phyloP scores from a whole-genome alignment of 148 eudicot genomes.

The Tetragonia tetragonoides region DNA sequence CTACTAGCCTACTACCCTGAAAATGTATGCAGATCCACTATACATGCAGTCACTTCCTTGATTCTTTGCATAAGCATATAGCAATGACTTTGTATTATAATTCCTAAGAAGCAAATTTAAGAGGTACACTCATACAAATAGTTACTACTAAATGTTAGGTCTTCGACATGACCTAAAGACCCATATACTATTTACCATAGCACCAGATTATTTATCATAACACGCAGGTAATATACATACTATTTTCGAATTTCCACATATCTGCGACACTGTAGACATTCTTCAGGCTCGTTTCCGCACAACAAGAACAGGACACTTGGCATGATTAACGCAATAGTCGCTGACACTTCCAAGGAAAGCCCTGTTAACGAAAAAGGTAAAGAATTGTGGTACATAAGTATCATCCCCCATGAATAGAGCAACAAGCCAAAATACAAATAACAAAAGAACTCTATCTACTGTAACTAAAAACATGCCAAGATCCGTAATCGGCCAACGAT shows the following conservation, averaged over 20 bases:
- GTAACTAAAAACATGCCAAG: no score
- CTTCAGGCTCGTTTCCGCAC: constrained; percentile 28
- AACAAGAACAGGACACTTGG: constrained; percentile 39
- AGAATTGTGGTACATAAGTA: not conserved
- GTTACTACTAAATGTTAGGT: not conserved
- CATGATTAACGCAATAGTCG: constrained; percentile 31
- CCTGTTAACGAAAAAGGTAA: constrained; percentile 14
- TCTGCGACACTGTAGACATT: not conserved
- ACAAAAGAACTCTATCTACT: not conserved
- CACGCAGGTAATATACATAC: not conserved
- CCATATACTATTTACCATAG: not conserved
- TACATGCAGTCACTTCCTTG: no score
- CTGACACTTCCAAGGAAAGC: constrained; percentile 35
- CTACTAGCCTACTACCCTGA: no score
- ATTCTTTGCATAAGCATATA: no score
- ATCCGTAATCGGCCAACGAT: no score
- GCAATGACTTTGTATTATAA: no score
- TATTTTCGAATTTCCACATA: not conserved
- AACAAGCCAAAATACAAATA: not conserved
- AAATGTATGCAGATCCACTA: no score
- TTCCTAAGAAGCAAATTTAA: no score
- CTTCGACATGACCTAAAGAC: not conserved
- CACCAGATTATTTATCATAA: not conserved
- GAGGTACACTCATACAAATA: not conserved
- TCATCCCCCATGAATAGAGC: not conserved